A percentile compares a stretch with the other conserved stretches of the same genome.
Conservation (phyloP, 768 basidiomycete species). For the Phallus indusiatus region DNA sequence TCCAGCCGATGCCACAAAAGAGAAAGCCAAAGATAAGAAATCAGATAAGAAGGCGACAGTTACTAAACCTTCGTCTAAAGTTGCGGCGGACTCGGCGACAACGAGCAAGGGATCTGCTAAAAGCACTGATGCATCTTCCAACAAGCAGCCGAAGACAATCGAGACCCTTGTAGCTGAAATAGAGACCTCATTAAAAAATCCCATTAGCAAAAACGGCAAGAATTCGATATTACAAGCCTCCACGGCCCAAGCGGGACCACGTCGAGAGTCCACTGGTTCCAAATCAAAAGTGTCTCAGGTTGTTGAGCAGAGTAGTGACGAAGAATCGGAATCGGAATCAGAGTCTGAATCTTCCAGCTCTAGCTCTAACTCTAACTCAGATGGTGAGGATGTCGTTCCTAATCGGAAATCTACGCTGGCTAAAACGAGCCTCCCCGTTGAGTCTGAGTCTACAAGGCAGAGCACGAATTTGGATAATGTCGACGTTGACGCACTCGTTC, state of each 20-base stretch:
- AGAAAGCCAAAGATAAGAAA: too few relatives aligned
- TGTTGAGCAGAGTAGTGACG: slow-evolving; percentile 25
- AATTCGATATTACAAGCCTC: too few relatives aligned
- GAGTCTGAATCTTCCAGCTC: slow-evolving; percentile 22
- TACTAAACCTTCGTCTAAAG: not conserved
- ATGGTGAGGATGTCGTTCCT: slow-evolving; percentile 8
- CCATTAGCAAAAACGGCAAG: too few relatives aligned
- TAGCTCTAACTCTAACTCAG: slow-evolving; percentile 7
- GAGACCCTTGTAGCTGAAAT: not conserved
- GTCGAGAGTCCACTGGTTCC: slow-evolving; percentile 6
- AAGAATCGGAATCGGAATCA: slow-evolving; percentile 33
- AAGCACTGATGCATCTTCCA: not conserved
- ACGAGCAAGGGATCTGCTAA: not conserved
- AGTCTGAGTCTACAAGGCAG: not conserved
- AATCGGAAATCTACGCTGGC: not conserved
- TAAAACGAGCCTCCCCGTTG: not conserved
- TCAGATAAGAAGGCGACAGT: too few relatives aligned
- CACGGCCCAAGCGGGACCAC: not conserved
- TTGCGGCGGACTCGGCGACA: not conserved
- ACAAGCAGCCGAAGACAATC: not conserved
- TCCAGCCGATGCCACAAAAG: not conserved
- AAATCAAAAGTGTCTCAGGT: slow-evolving; percentile 28
- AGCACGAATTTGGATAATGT: slow-evolving; percentile 10
- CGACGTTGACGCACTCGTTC: slow-evolving; percentile 33
- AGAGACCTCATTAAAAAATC: not conserved